Evolutionary conservation across 176 grass and related monocot genomes (phyloP).

Genomic region (Musa schizocarpa): DNA sequence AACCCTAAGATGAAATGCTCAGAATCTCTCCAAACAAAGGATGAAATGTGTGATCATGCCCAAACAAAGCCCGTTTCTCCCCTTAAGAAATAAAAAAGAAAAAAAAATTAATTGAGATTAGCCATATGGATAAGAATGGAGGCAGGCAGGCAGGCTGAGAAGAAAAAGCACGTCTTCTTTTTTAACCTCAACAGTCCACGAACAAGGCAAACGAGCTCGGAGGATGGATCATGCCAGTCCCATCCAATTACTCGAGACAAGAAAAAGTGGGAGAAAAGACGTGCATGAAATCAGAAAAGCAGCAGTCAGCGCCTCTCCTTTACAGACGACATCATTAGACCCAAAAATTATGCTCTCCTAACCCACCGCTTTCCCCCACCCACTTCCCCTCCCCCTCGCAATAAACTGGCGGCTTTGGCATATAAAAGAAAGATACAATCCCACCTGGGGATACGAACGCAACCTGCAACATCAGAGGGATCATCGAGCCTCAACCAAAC

Average conservation of each 20-base stretch:
- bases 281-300: neutral
- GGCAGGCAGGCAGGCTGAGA: neutral
- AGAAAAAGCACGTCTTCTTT: neutral
- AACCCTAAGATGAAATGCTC: too few relatives aligned
- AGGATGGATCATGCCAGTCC: conserved; percentile 8
- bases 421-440: neutral
- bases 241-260: conserved; percentile 3
- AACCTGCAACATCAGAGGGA: neutral
- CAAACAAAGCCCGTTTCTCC: too few relatives aligned
- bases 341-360: conserved; percentile 6
- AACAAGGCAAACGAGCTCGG: too few relatives aligned
- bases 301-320: neutral
- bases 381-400: neutral
- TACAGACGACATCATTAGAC: conserved; percentile 4
- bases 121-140: neutral
- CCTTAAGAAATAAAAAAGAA: neutral
- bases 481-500: neutral
- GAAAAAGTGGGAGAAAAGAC: conserved; percentile 5
- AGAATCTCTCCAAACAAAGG: too few relatives aligned
- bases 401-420: neutral
- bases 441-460: too few relatives aligned
- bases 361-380: neutral
- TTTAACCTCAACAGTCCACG: neutral
- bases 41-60: too few relatives aligned
- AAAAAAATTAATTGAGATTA: neutral